A percentile compares a stretch with the other conserved stretches of the same genome.
Evolutionary conservation across 2,329 filamentous ascomycete genomes (phyloP).

Genomic region (Thermomyces lanuginosus): DNA sequence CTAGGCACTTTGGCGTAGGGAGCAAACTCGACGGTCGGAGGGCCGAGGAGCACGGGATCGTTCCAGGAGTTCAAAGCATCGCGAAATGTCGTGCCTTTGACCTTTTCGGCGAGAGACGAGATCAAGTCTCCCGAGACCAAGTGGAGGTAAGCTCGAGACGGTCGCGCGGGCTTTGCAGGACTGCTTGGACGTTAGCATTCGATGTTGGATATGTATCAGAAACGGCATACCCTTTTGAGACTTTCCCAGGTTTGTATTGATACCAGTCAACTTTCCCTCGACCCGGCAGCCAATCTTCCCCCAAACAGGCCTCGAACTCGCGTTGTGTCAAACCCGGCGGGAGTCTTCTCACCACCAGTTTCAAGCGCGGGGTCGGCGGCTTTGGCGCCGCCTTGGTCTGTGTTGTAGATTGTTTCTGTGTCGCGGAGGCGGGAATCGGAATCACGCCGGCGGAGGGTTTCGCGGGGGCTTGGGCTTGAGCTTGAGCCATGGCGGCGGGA

Average conservation of each 20-base stretch:
- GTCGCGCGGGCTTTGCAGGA: constrained; percentile 68
- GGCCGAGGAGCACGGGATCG: constrained; percentile 57
- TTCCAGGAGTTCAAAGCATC: constrained; percentile 65
- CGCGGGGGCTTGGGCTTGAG: constrained; percentile 8
- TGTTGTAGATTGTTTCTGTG: constrained; percentile 24
- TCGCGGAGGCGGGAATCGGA: constrained; percentile 33
- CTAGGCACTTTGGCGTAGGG: constrained; percentile 70
- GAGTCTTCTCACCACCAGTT: constrained; percentile 68
- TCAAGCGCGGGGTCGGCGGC: constrained; percentile 48
- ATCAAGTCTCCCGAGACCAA: constrained; percentile 57
- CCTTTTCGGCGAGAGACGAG: constrained; percentile 48
- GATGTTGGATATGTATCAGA: background rate
- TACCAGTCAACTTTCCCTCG: constrained; percentile 75
- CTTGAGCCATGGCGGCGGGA: constrained; percentile 14
- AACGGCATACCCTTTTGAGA: constrained; percentile 59
- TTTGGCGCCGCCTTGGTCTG: constrained; percentile 31
- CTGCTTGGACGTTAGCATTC: constrained; percentile 27
- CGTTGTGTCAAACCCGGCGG: constrained; percentile 68
- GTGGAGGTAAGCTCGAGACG: constrained; percentile 68
- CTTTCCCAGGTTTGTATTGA: constrained; percentile 55
- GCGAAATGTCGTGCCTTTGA: constrained; percentile 55
- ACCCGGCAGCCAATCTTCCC: constrained; percentile 66
- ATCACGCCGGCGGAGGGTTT: constrained; percentile 37
- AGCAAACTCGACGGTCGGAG: constrained; percentile 65
- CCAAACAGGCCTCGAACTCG: constrained; percentile 58